Conservation (phyloP, 2,329 filamentous ascomycete species). For the Phaeoacremonium minimum region DNA sequence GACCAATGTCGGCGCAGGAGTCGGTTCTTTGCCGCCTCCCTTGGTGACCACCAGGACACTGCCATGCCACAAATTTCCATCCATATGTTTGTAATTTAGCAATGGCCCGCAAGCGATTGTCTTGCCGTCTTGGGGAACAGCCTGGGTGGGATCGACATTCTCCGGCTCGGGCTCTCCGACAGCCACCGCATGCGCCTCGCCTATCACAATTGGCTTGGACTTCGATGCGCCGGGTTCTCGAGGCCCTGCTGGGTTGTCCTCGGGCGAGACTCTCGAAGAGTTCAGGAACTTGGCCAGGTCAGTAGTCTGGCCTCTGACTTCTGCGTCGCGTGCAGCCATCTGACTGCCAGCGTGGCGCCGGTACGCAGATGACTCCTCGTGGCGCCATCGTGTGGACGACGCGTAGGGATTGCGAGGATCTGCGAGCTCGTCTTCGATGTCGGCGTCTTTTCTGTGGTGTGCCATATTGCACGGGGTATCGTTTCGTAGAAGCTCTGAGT, state of each 20-base stretch:
- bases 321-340: slow-evolving; percentile 31
- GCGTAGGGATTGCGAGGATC: slow-evolving; percentile 47
- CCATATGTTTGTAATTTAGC: slow-evolving; percentile 74
- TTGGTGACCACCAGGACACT: slow-evolving; percentile 80
- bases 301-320: slow-evolving; percentile 36
- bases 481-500: no score
- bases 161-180: slow-evolving; percentile 12
- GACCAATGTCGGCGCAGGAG: slow-evolving; percentile 53
- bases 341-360: slow-evolving; percentile 38
- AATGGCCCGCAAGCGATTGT: slow-evolving; percentile 70
- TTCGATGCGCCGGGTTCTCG: slow-evolving; percentile 13
- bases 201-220: slow-evolving; percentile 46
- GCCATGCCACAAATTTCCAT: slow-evolving; percentile 69
- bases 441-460: no score
- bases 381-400: slow-evolving; percentile 56
- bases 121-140: slow-evolving; percentile 36
- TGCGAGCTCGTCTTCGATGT: slow-evolving; percentile 19
- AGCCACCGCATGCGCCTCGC: slow-evolving; percentile 28
- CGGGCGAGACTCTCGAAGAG: slow-evolving; percentile 42
- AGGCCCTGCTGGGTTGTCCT: slow-evolving; percentile 12
- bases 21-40: slow-evolving; percentile 59
- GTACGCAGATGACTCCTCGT: slow-evolving; percentile 58
- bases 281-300: slow-evolving; percentile 56
- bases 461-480: no score
- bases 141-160: slow-evolving; percentile 9